A percentile compares a stretch with the other conserved stretches of the same genome.
phyloP scores from a whole-genome alignment of 257 asterid species.

The Pogostemon cablin region DNA sequence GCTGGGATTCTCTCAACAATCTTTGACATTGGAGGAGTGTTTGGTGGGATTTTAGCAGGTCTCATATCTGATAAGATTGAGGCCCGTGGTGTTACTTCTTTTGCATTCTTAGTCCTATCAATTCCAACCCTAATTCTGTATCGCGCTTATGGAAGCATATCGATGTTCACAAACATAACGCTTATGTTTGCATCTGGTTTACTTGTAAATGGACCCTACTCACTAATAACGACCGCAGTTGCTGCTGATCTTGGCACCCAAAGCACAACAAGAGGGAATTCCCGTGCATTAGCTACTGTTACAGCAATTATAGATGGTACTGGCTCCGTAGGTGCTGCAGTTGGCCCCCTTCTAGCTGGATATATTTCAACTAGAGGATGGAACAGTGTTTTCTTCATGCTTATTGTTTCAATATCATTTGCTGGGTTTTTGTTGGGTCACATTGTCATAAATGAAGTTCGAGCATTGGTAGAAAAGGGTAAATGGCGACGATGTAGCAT shows the following conservation, averaged over 20 bases:
- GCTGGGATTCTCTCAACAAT: constrained; percentile 89
- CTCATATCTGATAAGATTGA: constrained; percentile 69
- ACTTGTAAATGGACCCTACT: constrained; percentile 86
- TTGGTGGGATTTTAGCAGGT: constrained; percentile 92
- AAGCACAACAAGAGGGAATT: constrained; percentile 56
- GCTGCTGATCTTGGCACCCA: constrained; percentile 96
- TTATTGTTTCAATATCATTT: constrained; percentile 54
- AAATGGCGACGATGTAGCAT: constrained; percentile 68
- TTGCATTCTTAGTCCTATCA: constrained; percentile 60
- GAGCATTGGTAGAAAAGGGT: constrained; percentile 64
- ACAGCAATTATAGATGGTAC: constrained; percentile 96
- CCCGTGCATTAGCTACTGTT: constrained; percentile 90
- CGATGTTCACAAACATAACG: constrained; percentile 55
- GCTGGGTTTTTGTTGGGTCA: constrained; percentile 62
- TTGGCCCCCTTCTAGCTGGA: constrained; percentile 97
- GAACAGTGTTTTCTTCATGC: constrained; percentile 86
- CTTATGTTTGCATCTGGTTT: constrained; percentile 79
- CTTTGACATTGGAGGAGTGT: constrained; percentile 88
- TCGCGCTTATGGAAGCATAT: constrained; percentile 74
- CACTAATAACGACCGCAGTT: constrained; percentile 92
- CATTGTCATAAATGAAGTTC: constrained; percentile 66
- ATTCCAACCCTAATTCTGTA: constrained; percentile 73
- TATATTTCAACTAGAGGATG: constrained; percentile 90
- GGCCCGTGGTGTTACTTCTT: constrained; percentile 84
- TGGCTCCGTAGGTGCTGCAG: constrained; percentile 92